Base-by-base conservation (phyloP, 495 filamentous ascomycete genomes). In the Hypoxylon cercidicola region DNA sequence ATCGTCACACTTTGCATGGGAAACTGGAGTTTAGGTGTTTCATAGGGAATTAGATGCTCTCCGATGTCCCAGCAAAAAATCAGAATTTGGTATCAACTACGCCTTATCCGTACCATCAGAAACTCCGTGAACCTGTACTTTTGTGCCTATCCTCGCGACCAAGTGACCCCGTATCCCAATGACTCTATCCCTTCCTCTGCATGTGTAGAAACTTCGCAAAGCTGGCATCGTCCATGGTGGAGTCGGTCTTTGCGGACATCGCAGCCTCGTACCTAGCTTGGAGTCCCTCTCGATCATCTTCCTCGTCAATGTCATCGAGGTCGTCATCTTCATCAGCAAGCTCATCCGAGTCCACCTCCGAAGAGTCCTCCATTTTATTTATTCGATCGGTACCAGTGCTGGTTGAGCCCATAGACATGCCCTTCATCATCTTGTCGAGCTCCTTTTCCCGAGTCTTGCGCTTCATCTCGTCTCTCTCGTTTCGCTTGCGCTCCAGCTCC, bases 401-500 rank as follows among this genome's bases (percentile, higher is more conserved):
- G 15, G 56, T 69, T 46, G 75, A 78, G 20, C 72, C 77, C 66
- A 98, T 89, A 30, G 85, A 84, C 91, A 99, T 94, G 64, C 94
- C 95, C 71, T 89, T 90, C 94, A 99, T 97, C 76, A 98, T 81
- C 81, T 90, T 92, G 20, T 90, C 89, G 37, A 98, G 78, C 71
- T 98, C 93, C 69, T 89, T 83, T 70, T 97, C 87, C 34, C 91
- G 81, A 55, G 81, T 79, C 56, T 85, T 83, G 19, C 83, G 77
- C 78, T 93, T 93, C 51, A 83, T 82, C 60, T 89, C 83, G 52
- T 96, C 92, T 13, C 90, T 83, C 74, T 92, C 87, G 56, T 88
- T 83, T 67, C 87, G 84, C 73, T 90, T 84, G 50, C 86, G 85
- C 78, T 97, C 93, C 49, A 97, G 84, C 73, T 97, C 96, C 0